Conservation (phyloP, 164 flowering plant genomes). For the Dillenia suffruticosa region DNA sequence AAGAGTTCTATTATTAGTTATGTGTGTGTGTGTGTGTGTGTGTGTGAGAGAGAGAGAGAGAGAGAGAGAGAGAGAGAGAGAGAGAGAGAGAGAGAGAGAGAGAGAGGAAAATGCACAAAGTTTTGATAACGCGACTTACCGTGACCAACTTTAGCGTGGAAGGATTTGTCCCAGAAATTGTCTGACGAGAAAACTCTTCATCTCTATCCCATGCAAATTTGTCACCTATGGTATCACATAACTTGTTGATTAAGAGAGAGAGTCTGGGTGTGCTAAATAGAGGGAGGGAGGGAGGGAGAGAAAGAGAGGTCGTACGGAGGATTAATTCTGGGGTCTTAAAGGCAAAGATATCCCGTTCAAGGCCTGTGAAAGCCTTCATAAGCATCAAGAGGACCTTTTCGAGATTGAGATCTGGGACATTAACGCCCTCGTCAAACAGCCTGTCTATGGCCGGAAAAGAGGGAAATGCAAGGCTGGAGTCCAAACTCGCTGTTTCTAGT, state of each 20-base stretch:
- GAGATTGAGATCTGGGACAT: conserved; percentile 13
- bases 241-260: not conserved
- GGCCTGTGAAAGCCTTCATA: conserved; percentile 20
- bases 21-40: no score
- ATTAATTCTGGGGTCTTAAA: conserved; percentile 31
- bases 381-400: conserved; percentile 16
- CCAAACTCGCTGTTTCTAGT: conserved; percentile 20
- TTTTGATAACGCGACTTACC: conserved; percentile 17
- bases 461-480: conserved; percentile 33
- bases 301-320: conserved; percentile 6
- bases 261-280: not conserved
- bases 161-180: conserved; percentile 42
- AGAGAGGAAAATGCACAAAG: not conserved
- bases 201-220: no score
- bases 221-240: no score
- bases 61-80: no score
- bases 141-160: conserved; percentile 25
- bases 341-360: conserved; percentile 12
- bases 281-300: conserved; percentile 4
- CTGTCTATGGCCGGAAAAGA: conserved; percentile 42
- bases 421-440: conserved; percentile 39
- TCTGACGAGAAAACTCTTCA: no score
- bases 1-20: no score
- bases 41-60: no score
- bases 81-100: no score